Evolutionary conservation across 495 filamentous ascomycete genomes (phyloP), one percentile per base, ranked within the genome.

Genomic region (Neurospora sp.): DNA sequence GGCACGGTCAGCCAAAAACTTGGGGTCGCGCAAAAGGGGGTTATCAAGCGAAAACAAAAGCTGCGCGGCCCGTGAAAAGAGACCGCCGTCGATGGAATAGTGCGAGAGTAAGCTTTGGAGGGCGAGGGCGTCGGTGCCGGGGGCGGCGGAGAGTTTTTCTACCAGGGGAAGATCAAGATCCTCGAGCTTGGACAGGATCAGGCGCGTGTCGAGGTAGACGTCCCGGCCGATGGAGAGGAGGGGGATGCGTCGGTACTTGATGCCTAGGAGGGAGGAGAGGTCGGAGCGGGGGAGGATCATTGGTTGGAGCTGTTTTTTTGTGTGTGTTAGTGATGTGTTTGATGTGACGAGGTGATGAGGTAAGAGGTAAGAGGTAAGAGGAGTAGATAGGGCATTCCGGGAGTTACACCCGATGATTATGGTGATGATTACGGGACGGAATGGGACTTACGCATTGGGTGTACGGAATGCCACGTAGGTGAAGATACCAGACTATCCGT

Each of bases 181-280:
- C 75, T 90, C 88, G 9, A 92, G 86, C 72, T 87, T 87, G 1
- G 73, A 74, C 31, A 92, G 74, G 70, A 92, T 91, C 27, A 91
- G 82, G 22, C 84, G 84, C 5, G 87, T 87, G 79, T 90, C 88
- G 73, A 84, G 82, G 81, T 87, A 88, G 70, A 89, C 77, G 70
- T 86, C 82, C 7, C 84, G 81, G 40, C 87, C 88, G 71, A 89
- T 87, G 39, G 87, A 76, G 68, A 91, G 75, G 69, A 92, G 72
- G 3, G 91, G 91, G 70, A 92, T 91, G 68, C 90, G 89, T 0
- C 89, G 86, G 82, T 92, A 90, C 6, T 78, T 75, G 74, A 90
- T 82, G n/a, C 87, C 86, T 0, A 92, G 79, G 6, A 77, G 77
- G 44, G 69, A 35, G 6, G 80, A 74, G 31, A 91, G 73, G 76